Evolutionary conservation across 2,329 filamentous ascomycete species (phyloP).

Genomic region (Dactylellina cionopaga): DNA sequence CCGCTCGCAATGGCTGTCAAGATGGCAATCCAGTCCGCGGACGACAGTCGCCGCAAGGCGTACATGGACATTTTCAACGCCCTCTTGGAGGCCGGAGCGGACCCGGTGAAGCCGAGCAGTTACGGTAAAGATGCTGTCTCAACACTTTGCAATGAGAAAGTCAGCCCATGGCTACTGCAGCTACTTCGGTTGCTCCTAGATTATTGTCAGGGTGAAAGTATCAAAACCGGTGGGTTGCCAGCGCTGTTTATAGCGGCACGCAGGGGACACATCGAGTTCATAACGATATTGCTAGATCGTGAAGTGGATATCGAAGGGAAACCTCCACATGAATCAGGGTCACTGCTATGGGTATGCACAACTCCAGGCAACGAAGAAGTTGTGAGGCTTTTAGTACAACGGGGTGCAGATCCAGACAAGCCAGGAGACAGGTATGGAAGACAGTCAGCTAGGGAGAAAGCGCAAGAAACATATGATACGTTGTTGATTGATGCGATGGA

Average conservation of each 20-base stretch:
- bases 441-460: constrained; percentile 8
- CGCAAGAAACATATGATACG: constrained; percentile 6
- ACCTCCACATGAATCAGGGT: neutral
- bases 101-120: constrained; percentile 17
- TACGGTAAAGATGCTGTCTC: neutral
- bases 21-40: neutral
- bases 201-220: constrained; percentile 1
- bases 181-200: constrained; percentile 5
- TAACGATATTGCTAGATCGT: constrained; percentile 1
- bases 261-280: neutral
- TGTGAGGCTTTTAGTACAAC: constrained; percentile 9
- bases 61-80: constrained; percentile 12
- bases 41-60: neutral
- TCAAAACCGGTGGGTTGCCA: constrained; percentile 6
- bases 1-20: constrained; percentile 1
- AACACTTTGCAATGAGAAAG: neutral
- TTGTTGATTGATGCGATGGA: constrained; percentile 10
- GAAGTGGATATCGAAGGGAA: constrained; percentile 2
- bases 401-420: constrained; percentile 4
- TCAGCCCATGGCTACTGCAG: neutral
- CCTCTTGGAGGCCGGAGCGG: constrained; percentile 6
- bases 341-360: constrained; percentile 12
- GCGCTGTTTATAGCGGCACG: constrained; percentile 7
- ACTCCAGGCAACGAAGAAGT: constrained; percentile 8
- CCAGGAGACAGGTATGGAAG: neutral